Conservation (phyloP, 371 early-diverging fungal species). For the Mortierella sp. region DNA sequence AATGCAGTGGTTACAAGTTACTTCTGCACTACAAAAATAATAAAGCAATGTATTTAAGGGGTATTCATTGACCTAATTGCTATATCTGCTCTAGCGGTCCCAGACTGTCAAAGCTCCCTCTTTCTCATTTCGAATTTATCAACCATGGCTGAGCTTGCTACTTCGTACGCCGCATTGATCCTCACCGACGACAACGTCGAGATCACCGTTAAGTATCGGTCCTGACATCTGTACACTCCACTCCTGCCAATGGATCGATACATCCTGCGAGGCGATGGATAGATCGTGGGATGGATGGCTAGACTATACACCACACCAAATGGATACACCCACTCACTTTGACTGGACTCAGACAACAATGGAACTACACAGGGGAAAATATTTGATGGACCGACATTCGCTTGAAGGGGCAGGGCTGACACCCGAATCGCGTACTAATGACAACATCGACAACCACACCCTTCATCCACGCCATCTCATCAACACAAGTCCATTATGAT, state of each 20-base stretch:
- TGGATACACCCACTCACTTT: background rate
- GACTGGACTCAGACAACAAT: background rate
- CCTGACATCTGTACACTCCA: constrained; percentile 6
- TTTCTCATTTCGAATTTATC: constrained; percentile 36
- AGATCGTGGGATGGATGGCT: constrained; percentile 45
- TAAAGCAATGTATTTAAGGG: constrained; percentile 6
- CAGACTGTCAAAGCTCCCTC: constrained; percentile 28
- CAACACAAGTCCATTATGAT: background rate
- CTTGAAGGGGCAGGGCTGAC: background rate
- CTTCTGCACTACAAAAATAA: background rate
- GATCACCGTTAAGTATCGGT: constrained; percentile 86
- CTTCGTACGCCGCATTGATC: constrained; percentile 98
- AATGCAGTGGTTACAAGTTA: background rate
- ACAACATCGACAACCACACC: background rate
- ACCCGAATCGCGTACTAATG: background rate
- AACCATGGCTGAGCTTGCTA: constrained; percentile 84
- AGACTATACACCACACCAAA: background rate
- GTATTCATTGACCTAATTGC: background rate
- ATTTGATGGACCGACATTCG: background rate
- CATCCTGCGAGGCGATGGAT: constrained; percentile 4
- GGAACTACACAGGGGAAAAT: background rate
- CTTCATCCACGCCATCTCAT: background rate
- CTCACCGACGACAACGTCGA: constrained; percentile 97
- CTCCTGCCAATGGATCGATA: background rate
- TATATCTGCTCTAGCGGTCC: constrained; percentile 6